phyloP scores from a whole-genome alignment of 306 rosid species.

The Begonia fuchsioides region DNA sequence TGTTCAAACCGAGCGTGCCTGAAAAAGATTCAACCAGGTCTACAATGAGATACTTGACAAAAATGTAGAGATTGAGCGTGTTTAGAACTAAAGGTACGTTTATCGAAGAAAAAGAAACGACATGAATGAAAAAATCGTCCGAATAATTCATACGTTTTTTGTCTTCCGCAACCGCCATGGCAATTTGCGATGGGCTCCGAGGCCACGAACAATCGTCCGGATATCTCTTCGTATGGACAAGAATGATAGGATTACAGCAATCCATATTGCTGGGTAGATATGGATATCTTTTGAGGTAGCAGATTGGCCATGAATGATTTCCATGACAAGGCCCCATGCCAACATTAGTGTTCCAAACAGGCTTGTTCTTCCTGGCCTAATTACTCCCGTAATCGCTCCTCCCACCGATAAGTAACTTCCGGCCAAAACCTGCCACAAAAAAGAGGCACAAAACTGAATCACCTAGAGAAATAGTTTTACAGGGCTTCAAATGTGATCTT shows the following conservation, averaged over 20 bases:
- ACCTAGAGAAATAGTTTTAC: not conserved
- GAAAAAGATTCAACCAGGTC: too few relatives aligned
- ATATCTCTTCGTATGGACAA: conserved; percentile 66
- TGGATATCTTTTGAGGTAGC: conserved; percentile 10
- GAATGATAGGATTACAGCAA: conserved; percentile 49
- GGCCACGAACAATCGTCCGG: conserved; percentile 41
- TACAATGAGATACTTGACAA: too few relatives aligned
- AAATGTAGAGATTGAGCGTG: too few relatives aligned
- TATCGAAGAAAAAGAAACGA: too few relatives aligned
- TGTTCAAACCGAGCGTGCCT: too few relatives aligned
- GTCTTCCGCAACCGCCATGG: conserved; percentile 7
- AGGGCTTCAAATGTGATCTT: not conserved
- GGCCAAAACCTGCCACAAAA: conserved; percentile 44
- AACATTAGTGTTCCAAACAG: conserved; percentile 50
- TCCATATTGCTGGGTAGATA: conserved; percentile 43
- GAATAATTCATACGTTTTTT: not conserved
- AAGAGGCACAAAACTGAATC: not conserved
- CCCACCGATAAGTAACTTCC: conserved; percentile 75
- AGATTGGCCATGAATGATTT: conserved; percentile 27
- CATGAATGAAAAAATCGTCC: too few relatives aligned
- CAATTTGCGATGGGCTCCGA: conserved; percentile 10
- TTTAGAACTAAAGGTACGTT: too few relatives aligned
- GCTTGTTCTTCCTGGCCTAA: conserved; percentile 59
- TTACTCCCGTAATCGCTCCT: conserved; percentile 54
- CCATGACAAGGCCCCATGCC: conserved; percentile 58